These are phyloP conservation scores for Grosmannia serpens DNA, from an alignment of 2,329 filamentous ascomycete species.

Conservation along the genomic window DNA sequence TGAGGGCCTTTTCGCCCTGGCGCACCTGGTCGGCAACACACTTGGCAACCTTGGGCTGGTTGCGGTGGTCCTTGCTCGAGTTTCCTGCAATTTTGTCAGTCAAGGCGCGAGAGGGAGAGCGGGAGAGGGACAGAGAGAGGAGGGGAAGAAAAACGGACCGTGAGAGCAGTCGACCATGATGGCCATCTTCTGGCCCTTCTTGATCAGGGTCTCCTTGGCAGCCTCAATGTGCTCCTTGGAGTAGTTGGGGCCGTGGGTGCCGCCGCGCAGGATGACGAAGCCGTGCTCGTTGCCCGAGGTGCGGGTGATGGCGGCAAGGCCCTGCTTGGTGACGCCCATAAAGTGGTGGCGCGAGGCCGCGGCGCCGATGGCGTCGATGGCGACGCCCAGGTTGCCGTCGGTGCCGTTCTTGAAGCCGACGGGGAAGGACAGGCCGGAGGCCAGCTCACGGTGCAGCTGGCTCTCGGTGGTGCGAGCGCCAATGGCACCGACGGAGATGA, in stretches of 20 bases:
- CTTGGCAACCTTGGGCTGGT: conserved; percentile 88
- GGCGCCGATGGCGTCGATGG: conserved; percentile 90
- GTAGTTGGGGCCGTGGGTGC: conserved; percentile 86
- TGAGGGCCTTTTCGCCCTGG: conserved; percentile 74
- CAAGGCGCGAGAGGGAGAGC: not conserved
- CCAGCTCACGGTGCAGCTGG: conserved; percentile 91
- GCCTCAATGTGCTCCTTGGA: conserved; percentile 72
- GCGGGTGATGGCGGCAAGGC: conserved; percentile 85
- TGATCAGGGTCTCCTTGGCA: conserved; percentile 63
- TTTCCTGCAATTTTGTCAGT: conserved; percentile 50
- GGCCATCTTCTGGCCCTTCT: conserved; percentile 76
- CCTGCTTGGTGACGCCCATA: conserved; percentile 97
- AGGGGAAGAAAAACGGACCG: conserved; percentile 40
- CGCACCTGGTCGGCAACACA: conserved; percentile 74
- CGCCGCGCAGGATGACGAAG: conserved; percentile 90
- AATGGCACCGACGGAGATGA: conserved; percentile 91
- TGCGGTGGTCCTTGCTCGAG: conserved; percentile 93
- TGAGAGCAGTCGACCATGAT: conserved; percentile 99
- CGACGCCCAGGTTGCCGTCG: conserved; percentile 79
- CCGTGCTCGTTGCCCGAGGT: conserved; percentile 93
- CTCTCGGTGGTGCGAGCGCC: conserved; percentile 94
- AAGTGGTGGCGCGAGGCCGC: conserved; percentile 86
- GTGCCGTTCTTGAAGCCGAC: conserved; percentile 99
- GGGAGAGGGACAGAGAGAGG: not conserved
- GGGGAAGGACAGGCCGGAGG: conserved; percentile 89